These are phyloP conservation scores for Aspergillus puulaauensis DNA, from an alignment of 2,329 filamentous ascomycete species.

Conservation along the genomic window DNA sequence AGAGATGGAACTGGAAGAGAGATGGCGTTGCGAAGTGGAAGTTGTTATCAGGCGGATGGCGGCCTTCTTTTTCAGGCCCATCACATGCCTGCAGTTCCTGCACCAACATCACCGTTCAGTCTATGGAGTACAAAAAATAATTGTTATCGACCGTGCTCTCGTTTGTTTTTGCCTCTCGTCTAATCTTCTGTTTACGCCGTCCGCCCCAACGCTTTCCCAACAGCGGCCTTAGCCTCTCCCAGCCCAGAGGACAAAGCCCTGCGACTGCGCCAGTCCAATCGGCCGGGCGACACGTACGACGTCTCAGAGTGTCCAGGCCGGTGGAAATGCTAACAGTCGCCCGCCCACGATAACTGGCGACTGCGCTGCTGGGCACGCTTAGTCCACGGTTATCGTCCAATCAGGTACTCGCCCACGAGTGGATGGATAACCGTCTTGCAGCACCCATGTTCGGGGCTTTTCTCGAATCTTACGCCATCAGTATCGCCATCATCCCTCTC, in stretches of 20 bases:
- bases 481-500: neutral
- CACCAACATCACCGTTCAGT: neutral
- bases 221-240: constrained; percentile 7
- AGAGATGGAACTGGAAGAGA: neutral
- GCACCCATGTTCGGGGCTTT: constrained; percentile 1
- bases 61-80: constrained; percentile 18
- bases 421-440: neutral
- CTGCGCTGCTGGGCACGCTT: constrained; percentile 1
- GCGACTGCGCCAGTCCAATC: constrained; percentile 6
- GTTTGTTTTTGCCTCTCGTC: neutral
- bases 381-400: constrained; percentile 12
- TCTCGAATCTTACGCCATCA: constrained; percentile 9
- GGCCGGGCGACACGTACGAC: constrained; percentile 4
- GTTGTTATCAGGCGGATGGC: constrained; percentile 15
- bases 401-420: neutral
- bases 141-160: neutral
- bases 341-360: constrained; percentile 4
- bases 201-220: constrained; percentile 11
- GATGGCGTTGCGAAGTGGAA: neutral
- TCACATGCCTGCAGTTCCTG: constrained; percentile 16
- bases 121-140: neutral
- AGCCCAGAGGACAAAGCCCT: constrained; percentile 8
- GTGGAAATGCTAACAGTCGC: constrained; percentile 2
- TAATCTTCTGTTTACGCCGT: neutral
- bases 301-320: neutral